A percentile compares a stretch with the other conserved stretches of the same genome.
Conservation (phyloP, 2,329 filamentous ascomycete genomes). For the Venturia aucupariae region DNA sequence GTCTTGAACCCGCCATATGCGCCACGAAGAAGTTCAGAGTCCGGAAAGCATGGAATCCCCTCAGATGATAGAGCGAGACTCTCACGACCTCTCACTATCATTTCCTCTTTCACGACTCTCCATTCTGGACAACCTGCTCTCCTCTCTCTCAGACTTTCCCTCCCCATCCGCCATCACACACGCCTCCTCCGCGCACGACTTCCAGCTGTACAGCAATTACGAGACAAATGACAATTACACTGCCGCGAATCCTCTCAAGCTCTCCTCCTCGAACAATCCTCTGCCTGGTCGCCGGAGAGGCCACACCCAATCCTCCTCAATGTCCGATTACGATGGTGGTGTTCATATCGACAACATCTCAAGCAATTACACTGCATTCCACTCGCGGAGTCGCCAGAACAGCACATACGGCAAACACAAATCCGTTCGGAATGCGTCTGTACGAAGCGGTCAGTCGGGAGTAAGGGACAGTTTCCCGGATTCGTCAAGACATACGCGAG, state of each 20-base stretch:
- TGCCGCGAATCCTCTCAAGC: conserved; percentile 16
- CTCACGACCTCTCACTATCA: no score
- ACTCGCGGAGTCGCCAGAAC: conserved; percentile 62
- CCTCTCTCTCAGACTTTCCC: conserved; percentile 48
- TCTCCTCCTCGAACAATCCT: conserved; percentile 19
- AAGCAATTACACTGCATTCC: conserved; percentile 24
- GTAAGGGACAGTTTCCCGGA: conserved; percentile 17
- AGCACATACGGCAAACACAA: conserved; percentile 53
- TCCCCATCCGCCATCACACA: conserved; percentile 20
- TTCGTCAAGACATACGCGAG: conserved; percentile 25
- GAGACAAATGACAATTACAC: conserved; percentile 24
- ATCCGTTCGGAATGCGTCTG: conserved; percentile 18
- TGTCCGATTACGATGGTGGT: conserved; percentile 43
- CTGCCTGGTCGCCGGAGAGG: conserved; percentile 39
- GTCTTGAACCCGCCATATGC: no score
- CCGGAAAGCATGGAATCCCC: no score
- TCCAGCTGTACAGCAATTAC: conserved; percentile 28
- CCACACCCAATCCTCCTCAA: conserved; percentile 51
- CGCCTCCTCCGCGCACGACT: conserved; percentile 28
- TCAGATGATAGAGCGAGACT: no score
- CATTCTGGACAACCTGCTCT: no score
- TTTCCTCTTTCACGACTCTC: no score
- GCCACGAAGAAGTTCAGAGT: no score
- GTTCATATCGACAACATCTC: conserved; percentile 30
- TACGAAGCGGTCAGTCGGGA: conserved; percentile 27